Evolutionary conservation across 176 grass and related monocot genomes (phyloP), one percentile per base, ranked within the genome.

Genomic region (Aegilops umbellulata): DNA sequence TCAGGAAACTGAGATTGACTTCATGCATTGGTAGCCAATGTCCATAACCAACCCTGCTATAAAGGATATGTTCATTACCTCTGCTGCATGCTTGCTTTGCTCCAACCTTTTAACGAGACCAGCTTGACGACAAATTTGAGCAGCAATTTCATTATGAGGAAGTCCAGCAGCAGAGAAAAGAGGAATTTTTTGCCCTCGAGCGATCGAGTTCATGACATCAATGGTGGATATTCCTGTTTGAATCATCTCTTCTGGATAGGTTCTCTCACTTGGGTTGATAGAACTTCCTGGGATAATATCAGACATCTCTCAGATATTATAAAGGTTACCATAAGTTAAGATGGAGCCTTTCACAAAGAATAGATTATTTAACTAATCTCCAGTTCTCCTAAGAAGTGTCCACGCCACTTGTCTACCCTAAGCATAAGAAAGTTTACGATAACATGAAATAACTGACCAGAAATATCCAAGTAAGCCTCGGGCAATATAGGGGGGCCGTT

Each of bases 231-330:
- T 97, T 44, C 95, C 91, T 46, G 95, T 97, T 86, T 97, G 95
- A 53, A 97, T 97, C 93, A 97, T 97, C 83, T 97, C 93, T 91
- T 97, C 95, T 71, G 95, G 95, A 82, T 97, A 97, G 55, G 95
- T 97, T 86, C 95, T 95, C 91, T 97, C 95, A 67, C 95, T 97
- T 6, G 95, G 95, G 79, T 97, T 97, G 62, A 97, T 97, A 71
- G 95, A 97, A 80, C 93, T 97, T 87, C 95, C 93, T 97, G 93
- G 3, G 76, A 86, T 49, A 77, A 27, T 3, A 77, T 26, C 47
- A 13, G 39, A 15, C 70, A 74, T 61, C 46, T 51, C 47, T 51
- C 47, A 85, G 14, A 34, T 30, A 26, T 63, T 80, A 66, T 8
- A 79, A 79, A 79, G 16, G 17, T 41, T 78, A 83, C 44, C 17